Conservation (phyloP, 257 asterid species). For the Plantago ovata region DNA sequence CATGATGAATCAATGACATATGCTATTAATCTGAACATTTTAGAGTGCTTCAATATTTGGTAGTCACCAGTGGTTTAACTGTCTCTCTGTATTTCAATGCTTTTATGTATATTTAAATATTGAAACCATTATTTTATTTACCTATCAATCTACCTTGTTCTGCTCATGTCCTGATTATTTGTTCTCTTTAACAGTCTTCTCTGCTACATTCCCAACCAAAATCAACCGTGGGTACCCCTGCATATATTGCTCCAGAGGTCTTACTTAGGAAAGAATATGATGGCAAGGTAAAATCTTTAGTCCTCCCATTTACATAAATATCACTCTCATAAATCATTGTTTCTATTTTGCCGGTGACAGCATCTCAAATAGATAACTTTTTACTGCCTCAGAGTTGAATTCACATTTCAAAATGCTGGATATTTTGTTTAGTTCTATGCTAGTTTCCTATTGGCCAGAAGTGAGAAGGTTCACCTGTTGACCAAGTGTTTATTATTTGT, state of each 20-base stretch:
- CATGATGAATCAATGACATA: not conserved
- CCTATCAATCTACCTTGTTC: conserved; percentile 1
- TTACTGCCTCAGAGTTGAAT: not conserved
- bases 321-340: not conserved
- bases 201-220: conserved; percentile 90
- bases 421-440: too few species aligned
- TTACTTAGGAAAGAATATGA: conserved; percentile 70
- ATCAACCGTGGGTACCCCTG: conserved; percentile 93
- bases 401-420: not conserved
- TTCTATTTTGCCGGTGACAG: not conserved
- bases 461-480: too few species aligned
- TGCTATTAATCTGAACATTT: not conserved
- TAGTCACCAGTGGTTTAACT: not conserved
- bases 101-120: not conserved
- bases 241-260: conserved; percentile 92
- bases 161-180: conserved; percentile 16
- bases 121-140: not conserved
- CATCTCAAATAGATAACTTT: not conserved
- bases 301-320: too few species aligned
- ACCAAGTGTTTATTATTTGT: not conserved
- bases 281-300: conserved; percentile 57
- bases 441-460: not conserved
- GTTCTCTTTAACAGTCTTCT: conserved; percentile 54
- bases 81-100: conserved; percentile 5
- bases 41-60: not conserved